phyloP scores from a whole-genome alignment of 2,329 filamentous ascomycete species.

The Penicillium sp. region DNA sequence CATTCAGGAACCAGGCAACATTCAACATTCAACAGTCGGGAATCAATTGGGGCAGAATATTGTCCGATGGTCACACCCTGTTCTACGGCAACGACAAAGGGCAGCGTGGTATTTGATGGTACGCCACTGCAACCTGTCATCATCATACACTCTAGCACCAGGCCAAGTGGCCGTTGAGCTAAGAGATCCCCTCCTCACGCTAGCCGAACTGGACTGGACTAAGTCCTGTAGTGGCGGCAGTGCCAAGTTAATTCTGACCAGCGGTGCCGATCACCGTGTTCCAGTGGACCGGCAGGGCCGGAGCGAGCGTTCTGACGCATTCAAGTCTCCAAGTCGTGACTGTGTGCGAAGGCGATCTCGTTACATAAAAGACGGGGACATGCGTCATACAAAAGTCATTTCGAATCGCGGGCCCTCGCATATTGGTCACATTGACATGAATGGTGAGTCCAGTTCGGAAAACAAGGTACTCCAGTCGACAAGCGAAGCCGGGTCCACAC shows the following conservation, averaged over 20 bases:
- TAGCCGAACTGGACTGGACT: too few species aligned
- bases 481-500: conserved; percentile 12
- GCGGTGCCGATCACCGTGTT: conserved; percentile 10
- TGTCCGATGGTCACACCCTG: not conserved
- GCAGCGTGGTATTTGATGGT: not conserved
- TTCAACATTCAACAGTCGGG: not conserved
- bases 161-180: conserved; percentile 3
- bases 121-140: conserved; percentile 4
- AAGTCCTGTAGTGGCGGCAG: conserved; percentile 6
- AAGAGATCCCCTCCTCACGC: conserved; percentile 4
- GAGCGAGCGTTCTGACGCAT: too few species aligned
- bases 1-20: conserved; percentile 38
- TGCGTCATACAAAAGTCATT: conserved; percentile 7
- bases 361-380: conserved; percentile 3
- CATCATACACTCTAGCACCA: conserved; percentile 2
- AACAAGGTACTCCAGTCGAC: conserved; percentile 23
- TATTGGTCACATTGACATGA: conserved; percentile 10
- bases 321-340: too few species aligned
- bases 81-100: too few species aligned
- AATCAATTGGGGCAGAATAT: not conserved
- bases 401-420: not conserved
- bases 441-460: conserved; percentile 18
- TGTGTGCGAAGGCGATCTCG: not conserved
- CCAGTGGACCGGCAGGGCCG: not conserved
- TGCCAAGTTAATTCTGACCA: conserved; percentile 8